These are phyloP conservation scores for Cymbidium sinense DNA, from an alignment of 106 monocot genomes.

Conservation along the genomic window DNA sequence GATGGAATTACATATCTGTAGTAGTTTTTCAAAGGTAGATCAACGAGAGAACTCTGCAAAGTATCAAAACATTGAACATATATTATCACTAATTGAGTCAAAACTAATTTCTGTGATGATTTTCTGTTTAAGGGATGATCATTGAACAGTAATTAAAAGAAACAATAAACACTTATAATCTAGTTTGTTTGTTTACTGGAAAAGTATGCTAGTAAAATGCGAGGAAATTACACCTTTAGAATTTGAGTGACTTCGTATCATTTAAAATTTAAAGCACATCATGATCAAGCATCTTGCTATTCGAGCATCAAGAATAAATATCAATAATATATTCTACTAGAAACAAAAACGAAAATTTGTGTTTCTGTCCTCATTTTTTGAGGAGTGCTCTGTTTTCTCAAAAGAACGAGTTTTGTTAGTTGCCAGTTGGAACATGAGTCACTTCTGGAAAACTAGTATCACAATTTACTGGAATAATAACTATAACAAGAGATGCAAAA, in stretches of 20 bases:
- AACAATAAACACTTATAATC: background rate
- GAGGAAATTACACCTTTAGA: background rate
- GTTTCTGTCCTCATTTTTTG: too few species aligned
- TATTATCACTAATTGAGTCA: background rate
- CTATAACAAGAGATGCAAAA: too few species aligned
- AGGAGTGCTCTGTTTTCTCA: too few species aligned
- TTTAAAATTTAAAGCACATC: background rate
- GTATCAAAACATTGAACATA: background rate
- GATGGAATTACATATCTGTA: constrained; percentile 88
- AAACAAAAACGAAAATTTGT: too few species aligned
- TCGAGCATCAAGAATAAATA: background rate
- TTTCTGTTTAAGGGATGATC: background rate
- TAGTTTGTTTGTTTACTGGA: background rate
- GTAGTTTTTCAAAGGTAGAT: constrained; percentile 92
- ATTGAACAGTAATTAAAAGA: background rate
- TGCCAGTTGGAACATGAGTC: too few species aligned
- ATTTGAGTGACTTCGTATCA: background rate
- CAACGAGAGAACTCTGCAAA: constrained; percentile 96
- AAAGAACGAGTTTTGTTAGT: too few species aligned
- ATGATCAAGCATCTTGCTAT: background rate
- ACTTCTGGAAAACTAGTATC: too few species aligned
- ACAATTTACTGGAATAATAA: too few species aligned
- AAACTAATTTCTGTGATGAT: background rate
- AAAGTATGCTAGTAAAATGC: background rate
- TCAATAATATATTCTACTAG: too few species aligned